Conservation (phyloP, 305 asterid genomes). For the Coffea humblotiana region DNA sequence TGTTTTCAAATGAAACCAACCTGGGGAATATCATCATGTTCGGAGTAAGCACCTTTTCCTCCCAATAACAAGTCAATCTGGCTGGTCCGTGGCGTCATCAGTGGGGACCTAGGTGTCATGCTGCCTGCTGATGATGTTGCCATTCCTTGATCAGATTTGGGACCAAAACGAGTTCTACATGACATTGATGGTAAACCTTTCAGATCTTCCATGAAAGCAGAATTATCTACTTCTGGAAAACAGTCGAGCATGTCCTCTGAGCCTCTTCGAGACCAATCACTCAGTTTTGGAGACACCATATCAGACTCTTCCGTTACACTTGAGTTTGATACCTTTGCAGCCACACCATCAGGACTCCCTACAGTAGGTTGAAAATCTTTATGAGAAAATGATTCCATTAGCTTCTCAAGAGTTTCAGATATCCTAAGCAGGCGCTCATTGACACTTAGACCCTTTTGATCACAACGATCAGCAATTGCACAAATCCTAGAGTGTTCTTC, state of each 20-base stretch:
- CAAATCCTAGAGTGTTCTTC: slow-evolving; percentile 98
- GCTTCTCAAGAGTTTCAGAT: slow-evolving; percentile 90
- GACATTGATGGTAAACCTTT: slow-evolving; percentile 82
- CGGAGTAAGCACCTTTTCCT: slow-evolving; percentile 92
- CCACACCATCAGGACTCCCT: slow-evolving; percentile 73
- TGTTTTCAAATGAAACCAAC: slow-evolving; percentile 37
- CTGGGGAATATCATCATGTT: slow-evolving; percentile 98
- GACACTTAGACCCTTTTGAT: slow-evolving; percentile 89
- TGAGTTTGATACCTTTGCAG: slow-evolving; percentile 71
- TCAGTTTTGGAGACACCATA: slow-evolving; percentile 83
- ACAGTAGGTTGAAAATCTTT: slow-evolving; percentile 62
- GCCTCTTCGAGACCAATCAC: slow-evolving; percentile 98
- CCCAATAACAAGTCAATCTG: slow-evolving; percentile 84
- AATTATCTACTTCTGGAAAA: slow-evolving; percentile 78
- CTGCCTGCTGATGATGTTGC: slow-evolving; percentile 98
- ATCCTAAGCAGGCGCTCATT: slow-evolving; percentile 83
- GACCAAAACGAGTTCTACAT: slow-evolving; percentile 89
- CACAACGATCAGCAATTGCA: slow-evolving; percentile 97
- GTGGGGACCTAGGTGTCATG: slow-evolving; percentile 95
- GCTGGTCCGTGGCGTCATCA: slow-evolving; percentile 85
- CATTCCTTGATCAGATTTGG: slow-evolving; percentile 98
- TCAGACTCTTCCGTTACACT: slow-evolving; percentile 86
- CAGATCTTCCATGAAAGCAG: slow-evolving; percentile 71
- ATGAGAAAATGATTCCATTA: slow-evolving; percentile 75
- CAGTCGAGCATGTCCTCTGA: slow-evolving; percentile 96